Base-by-base conservation (phyloP, 805 yeast species). In the Candida jianshihensis region DNA sequence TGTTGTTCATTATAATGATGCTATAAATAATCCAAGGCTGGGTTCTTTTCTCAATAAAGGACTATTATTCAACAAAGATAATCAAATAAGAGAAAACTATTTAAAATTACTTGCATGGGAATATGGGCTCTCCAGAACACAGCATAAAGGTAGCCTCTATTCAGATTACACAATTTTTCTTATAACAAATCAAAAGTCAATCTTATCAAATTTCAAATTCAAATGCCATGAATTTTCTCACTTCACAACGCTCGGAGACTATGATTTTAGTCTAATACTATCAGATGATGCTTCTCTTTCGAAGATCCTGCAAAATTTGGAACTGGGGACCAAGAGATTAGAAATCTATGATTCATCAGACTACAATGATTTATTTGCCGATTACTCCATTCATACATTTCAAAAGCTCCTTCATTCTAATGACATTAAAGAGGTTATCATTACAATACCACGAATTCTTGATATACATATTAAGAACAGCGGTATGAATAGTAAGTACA, bases 21-120 rank as follows among this genome's bases (percentile, higher is more conserved):
- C 50, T 2, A 17, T 42, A 5, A 19, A 9, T 6, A 46, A 48
- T 25, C 38, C 39, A 20, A 35, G 35, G 26, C 26, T 38, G 33
- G 19, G 32, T 10, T 27, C 26, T 4, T 40, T 47, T 34, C 36
- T 35, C 1, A 26, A 35, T 1, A 34, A 22, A 9, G 32, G 41
- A 3, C 33, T 44, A 5, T 27, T 47, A 2, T 35, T 35, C 13
- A 39, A 35, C 2, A 36, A 41, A n/a, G 25, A 38, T 3, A 36
- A 40, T 14, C 35, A 37, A 25, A 42, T 44, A 30, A 48, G 41
- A 25, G 50, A 44, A 27, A 44, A 44, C 18, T 44, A 46, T 30
- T 30, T 48, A 31, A 42, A 41, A 36, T 25, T 48, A 21, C 34
- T 48, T 18, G 53, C 51, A 5, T 44, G 47, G 46, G 41, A 46